Percentiles rank a stretch among this genome's conserved stretches.
These are phyloP conservation scores for Acanthamoeba triangularis DNA, from an alignment of 208 protist species.

Conservation along the genomic window DNA sequence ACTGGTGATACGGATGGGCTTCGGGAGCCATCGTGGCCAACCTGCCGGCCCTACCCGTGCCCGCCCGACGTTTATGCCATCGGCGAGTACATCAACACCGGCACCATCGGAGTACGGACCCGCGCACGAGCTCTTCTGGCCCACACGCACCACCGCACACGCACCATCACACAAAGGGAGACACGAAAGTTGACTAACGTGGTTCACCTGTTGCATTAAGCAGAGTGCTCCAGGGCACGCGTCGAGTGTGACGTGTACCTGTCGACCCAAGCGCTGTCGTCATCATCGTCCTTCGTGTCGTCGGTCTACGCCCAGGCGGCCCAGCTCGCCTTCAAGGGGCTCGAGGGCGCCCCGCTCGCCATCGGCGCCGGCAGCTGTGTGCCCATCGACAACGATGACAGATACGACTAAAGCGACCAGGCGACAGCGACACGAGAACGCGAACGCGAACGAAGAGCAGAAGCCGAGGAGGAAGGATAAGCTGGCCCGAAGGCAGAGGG, in stretches of 20 bases:
- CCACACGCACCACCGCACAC: no score
- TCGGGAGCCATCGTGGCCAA: conserved; percentile 10
- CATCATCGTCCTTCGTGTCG: not conserved
- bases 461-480: no score
- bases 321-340: not conserved
- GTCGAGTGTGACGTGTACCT: not conserved
- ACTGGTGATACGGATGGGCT: not conserved
- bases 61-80: not conserved
- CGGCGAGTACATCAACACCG: conserved; percentile 14
- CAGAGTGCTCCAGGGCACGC: not conserved
- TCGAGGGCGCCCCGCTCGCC: not conserved
- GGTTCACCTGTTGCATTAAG: not conserved
- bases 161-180: no score
- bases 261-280: not conserved
- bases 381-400: no score
- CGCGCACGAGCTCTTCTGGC: no score
- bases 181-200: not conserved
- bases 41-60: not conserved
- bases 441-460: no score
- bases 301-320: not conserved
- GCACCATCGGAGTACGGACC: not conserved
- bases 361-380: no score
- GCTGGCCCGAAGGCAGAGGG: no score
- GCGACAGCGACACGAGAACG: no score
- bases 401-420: no score